phyloP scores from a whole-genome alignment of 768 basidiomycete species.

The Mycena belliarum region DNA sequence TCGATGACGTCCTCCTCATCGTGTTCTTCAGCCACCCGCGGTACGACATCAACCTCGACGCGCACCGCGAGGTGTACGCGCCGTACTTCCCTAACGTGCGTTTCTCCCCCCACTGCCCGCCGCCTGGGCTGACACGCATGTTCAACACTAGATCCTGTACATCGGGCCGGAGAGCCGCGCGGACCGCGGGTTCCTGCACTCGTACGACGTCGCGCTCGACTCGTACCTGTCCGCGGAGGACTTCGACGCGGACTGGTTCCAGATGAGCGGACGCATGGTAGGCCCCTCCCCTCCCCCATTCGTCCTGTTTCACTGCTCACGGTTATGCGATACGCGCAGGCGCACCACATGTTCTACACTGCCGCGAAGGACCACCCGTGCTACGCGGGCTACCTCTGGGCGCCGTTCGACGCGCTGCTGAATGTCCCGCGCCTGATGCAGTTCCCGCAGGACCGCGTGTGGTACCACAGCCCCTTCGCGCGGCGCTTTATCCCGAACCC shows the following conservation, averaged over 20 bases:
- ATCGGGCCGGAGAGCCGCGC: slow-evolving; percentile 49
- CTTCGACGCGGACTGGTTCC: slow-evolving; percentile 34
- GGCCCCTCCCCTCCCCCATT: slow-evolving; percentile 31
- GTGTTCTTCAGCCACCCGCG: slow-evolving; percentile 54
- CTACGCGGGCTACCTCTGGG: slow-evolving; percentile 55
- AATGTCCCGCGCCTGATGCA: slow-evolving; percentile 49
- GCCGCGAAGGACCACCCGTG: slow-evolving; percentile 43
- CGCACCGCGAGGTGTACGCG: slow-evolving; percentile 45
- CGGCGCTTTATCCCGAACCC: slow-evolving; percentile 39
- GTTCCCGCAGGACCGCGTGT: slow-evolving; percentile 46
- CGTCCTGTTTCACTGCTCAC: no score
- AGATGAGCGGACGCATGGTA: slow-evolving; percentile 47
- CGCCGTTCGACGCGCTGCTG: slow-evolving; percentile 51
- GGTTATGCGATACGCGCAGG: no score
- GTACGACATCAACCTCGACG: slow-evolving; percentile 48
- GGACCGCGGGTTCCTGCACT: slow-evolving; percentile 47
- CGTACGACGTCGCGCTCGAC: slow-evolving; percentile 52
- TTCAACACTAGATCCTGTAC: slow-evolving; percentile 38
- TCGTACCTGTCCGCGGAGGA: slow-evolving; percentile 48
- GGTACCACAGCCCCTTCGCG: slow-evolving; percentile 53
- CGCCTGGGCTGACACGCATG: background rate
- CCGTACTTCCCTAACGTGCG: slow-evolving; percentile 51
- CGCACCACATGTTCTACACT: slow-evolving; percentile 55
- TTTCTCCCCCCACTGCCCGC: background rate
- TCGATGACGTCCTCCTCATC: slow-evolving; percentile 44